Percentiles rank a stretch among this genome's conserved stretches.
These are phyloP conservation scores for Hyphodiscus sp. DNA, from an alignment of 2,329 filamentous ascomycete genomes.

Conservation along the genomic window DNA sequence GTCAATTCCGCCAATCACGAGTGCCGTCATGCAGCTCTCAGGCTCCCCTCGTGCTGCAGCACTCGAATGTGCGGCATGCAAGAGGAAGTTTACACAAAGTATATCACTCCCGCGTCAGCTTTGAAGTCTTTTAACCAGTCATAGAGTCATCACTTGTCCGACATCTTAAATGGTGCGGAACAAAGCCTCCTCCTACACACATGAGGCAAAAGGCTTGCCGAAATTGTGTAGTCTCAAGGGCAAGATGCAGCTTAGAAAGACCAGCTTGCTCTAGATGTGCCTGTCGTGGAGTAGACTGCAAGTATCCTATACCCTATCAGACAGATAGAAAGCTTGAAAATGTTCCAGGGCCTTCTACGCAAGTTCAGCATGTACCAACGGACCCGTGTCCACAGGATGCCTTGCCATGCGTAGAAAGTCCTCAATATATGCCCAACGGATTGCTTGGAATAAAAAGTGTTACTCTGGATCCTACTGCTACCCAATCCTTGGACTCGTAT, in stretches of 20 bases:
- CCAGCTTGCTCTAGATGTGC: slow-evolving; percentile 24
- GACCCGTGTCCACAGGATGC: background rate
- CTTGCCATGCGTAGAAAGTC: background rate
- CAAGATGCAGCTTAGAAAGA: slow-evolving; percentile 24
- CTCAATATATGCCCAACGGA: background rate
- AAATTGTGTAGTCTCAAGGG: slow-evolving; percentile 24
- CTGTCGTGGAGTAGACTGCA: slow-evolving; percentile 15
- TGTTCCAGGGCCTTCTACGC: background rate
- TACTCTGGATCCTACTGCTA: background rate
- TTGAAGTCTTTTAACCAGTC: background rate
- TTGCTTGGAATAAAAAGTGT: background rate
- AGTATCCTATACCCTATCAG: slow-evolving; percentile 9
- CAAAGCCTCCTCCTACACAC: slow-evolving; percentile 1
- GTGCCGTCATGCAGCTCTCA: background rate
- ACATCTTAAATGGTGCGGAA: slow-evolving; percentile 9
- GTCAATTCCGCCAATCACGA: background rate
- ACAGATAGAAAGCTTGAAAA: background rate
- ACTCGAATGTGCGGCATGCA: slow-evolving; percentile 6
- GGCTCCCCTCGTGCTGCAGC: background rate
- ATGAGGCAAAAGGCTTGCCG: slow-evolving; percentile 26
- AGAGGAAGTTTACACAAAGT: slow-evolving; percentile 12
- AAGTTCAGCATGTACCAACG: background rate
- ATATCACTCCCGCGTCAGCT: background rate
- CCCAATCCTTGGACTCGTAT: background rate
- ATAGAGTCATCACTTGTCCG: slow-evolving; percentile 12